Conservation (phyloP, 192 early-diverging fungal genomes). For the Coemansia sp. region DNA sequence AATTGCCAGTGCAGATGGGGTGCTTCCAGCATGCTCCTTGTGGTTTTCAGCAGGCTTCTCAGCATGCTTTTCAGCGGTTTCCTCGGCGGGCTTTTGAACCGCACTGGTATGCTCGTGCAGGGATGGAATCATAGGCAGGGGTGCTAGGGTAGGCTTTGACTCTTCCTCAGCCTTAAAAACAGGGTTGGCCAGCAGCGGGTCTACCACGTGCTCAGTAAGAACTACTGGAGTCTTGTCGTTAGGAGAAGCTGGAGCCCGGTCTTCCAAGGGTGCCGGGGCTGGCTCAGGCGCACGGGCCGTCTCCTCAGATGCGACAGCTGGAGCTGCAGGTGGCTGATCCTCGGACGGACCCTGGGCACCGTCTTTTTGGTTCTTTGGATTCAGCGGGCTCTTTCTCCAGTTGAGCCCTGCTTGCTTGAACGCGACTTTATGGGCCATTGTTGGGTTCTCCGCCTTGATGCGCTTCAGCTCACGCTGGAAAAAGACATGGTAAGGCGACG, state of each 20-base stretch:
- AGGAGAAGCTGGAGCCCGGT: not conserved
- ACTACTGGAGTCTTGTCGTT: not conserved
- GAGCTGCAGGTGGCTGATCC: not conserved
- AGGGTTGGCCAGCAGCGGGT: not conserved
- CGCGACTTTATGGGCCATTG: conserved; percentile 45
- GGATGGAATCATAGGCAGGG: not conserved
- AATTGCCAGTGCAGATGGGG: conserved; percentile 1
- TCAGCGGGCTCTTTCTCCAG: conserved; percentile 42
- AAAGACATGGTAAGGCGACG: conserved; percentile 33
- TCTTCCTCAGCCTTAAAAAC: not conserved
- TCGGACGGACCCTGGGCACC: not conserved
- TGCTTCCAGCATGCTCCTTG: not conserved
- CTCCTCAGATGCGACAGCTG: not conserved
- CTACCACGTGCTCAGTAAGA: no score
- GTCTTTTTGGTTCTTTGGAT: conserved; percentile 37
- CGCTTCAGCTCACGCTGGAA: conserved; percentile 46
- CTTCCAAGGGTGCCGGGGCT: no score
- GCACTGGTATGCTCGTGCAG: not conserved
- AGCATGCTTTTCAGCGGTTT: not conserved
- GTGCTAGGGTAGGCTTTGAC: not conserved
- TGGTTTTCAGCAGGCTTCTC: not conserved
- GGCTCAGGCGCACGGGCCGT: conserved; percentile 6
- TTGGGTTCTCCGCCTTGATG: conserved; percentile 37
- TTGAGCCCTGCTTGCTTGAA: conserved; percentile 48
- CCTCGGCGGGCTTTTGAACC: not conserved